Percentiles rank a stretch among this genome's conserved stretches.
These are phyloP conservation scores for Elaeis guineensis DNA, from an alignment of 176 grass and related monocot species.

Conservation along the genomic window DNA sequence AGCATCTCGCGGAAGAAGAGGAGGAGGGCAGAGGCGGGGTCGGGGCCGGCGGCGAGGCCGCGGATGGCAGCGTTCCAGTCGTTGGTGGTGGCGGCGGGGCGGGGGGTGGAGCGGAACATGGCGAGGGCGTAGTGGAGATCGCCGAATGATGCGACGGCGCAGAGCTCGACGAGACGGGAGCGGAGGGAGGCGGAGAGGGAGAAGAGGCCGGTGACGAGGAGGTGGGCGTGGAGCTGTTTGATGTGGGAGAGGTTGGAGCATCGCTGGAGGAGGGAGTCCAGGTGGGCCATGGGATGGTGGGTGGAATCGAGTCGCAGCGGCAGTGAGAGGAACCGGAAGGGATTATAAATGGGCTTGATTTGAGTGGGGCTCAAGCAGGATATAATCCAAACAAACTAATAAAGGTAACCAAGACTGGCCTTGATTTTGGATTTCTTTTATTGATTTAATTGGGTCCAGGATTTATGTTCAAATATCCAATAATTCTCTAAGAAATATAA, in stretches of 20 bases:
- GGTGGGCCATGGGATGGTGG: background rate
- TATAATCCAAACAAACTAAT: no score
- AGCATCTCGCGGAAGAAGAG: constrained; percentile 43
- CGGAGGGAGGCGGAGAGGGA: constrained; percentile 16
- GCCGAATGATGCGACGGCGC: constrained; percentile 23
- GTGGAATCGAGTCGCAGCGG: no score
- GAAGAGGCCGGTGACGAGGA: constrained; percentile 49
- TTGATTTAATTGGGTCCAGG: no score
- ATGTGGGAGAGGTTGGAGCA: constrained; percentile 33
- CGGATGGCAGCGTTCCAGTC: constrained; percentile 64
- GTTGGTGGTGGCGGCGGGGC: constrained; percentile 35
- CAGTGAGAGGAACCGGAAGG: no score
- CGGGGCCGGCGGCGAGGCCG: constrained; percentile 46
- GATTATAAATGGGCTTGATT: no score
- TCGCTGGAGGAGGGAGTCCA: constrained; percentile 34
- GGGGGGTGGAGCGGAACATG: constrained; percentile 41
- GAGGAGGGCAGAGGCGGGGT: constrained; percentile 34
- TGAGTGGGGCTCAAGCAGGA: no score
- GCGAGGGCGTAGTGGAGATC: constrained; percentile 49
- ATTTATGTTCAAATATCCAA: no score
- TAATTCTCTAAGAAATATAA: no score
- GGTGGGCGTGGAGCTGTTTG: constrained; percentile 64
- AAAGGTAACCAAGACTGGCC: no score
- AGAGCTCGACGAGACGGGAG: constrained; percentile 27
- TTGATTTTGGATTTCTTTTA: no score